Conservation (phyloP, 2,329 filamentous ascomycete species). For the Diaporthe destruens region DNA sequence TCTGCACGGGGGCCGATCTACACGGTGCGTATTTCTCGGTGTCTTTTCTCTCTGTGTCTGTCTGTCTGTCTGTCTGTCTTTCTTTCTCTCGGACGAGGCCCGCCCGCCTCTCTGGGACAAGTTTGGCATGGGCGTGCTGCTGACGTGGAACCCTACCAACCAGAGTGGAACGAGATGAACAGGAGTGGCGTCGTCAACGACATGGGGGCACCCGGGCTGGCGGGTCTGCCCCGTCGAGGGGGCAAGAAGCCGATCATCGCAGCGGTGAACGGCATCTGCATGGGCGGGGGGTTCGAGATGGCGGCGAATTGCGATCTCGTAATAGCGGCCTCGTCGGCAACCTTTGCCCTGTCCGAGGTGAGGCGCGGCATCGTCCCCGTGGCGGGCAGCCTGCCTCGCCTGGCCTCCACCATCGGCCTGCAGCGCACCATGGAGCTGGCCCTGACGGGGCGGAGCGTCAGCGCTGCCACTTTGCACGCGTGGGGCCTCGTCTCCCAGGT, state of each 20-base stretch:
- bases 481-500: slow-evolving; percentile 79
- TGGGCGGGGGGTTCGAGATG: slow-evolving; percentile 82
- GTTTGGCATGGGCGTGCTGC: not conserved
- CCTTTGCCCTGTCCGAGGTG: slow-evolving; percentile 78
- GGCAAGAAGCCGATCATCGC: slow-evolving; percentile 82
- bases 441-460: slow-evolving; percentile 72
- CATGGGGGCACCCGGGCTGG: slow-evolving; percentile 66
- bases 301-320: slow-evolving; percentile 78
- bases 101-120: not conserved
- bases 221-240: slow-evolving; percentile 71
- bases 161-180: slow-evolving; percentile 67
- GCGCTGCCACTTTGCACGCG: slow-evolving; percentile 67
- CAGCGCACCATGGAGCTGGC: slow-evolving; percentile 80
- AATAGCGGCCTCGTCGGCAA: slow-evolving; percentile 68
- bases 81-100: not conserved
- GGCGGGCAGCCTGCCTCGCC: slow-evolving; percentile 76
- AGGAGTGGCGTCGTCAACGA: slow-evolving; percentile 46
- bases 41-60: not conserved
- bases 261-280: slow-evolving; percentile 79
- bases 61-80: too few relatives aligned
- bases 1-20: slow-evolving; percentile 75
- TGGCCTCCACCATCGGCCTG: slow-evolving; percentile 74
- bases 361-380: slow-evolving; percentile 78
- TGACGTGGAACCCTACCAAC: slow-evolving; percentile 1
- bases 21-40: slow-evolving; percentile 51